Evolutionary conservation across 2,329 filamentous ascomycete species (phyloP).

Genomic region (Alternaria gansuensis): DNA sequence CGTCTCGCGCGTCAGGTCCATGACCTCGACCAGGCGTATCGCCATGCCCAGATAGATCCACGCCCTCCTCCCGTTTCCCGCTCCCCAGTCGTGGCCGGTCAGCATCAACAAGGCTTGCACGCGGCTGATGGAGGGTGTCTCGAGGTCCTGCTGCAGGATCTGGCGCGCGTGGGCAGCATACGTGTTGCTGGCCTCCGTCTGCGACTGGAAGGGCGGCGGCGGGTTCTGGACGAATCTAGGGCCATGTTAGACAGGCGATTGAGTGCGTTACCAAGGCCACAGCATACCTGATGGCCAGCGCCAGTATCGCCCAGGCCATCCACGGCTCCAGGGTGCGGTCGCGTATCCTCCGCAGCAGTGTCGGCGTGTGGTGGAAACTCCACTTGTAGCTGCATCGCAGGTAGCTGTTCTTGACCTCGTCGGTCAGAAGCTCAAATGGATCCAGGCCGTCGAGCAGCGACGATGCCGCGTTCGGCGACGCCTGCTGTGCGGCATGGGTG

Average conservation of each 20-base stretch:
- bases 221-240: slow-evolving; percentile 51
- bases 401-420: slow-evolving; percentile 55
- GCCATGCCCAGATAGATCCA: slow-evolving; percentile 57
- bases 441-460: slow-evolving; percentile 47
- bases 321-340: slow-evolving; percentile 51
- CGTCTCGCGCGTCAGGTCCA: slow-evolving; percentile 52
- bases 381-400: slow-evolving; percentile 55
- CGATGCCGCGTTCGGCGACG: slow-evolving; percentile 40
- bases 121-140: slow-evolving; percentile 52
- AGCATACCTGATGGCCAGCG: slow-evolving; percentile 51
- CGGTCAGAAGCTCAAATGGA: slow-evolving; percentile 52
- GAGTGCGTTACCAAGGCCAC: not conserved
- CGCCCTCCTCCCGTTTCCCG: slow-evolving; percentile 54
- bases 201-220: slow-evolving; percentile 47
- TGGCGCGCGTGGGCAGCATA: slow-evolving; percentile 54
- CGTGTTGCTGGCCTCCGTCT: slow-evolving; percentile 54
- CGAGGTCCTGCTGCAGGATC: slow-evolving; percentile 53
- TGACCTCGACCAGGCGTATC: slow-evolving; percentile 53
- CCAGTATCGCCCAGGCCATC: slow-evolving; percentile 56
- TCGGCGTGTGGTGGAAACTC: slow-evolving; percentile 55
- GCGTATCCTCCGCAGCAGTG: slow-evolving; percentile 50
- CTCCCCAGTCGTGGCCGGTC: slow-evolving; percentile 59
- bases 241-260: not conserved
- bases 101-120: slow-evolving; percentile 56
- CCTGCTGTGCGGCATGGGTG: slow-evolving; percentile 30